Conservation (phyloP, 805 yeast genomes). For the Wickerhamiella slavikovae region DNA sequence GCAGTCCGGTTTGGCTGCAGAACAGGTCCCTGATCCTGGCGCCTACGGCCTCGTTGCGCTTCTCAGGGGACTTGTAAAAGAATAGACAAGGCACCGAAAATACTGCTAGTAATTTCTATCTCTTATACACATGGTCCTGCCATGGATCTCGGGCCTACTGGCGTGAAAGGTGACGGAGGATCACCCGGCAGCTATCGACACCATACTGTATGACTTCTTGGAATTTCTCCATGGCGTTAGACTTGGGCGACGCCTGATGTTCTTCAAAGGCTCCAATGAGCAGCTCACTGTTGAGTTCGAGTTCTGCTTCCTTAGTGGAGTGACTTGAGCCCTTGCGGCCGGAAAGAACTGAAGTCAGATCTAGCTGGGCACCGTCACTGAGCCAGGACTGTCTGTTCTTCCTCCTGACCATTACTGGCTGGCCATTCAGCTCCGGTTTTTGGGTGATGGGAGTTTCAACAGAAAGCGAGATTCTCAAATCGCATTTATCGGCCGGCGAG, state of each 20-base stretch:
- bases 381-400: slow-evolving; percentile 55
- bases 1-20: slow-evolving; percentile 32
- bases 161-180: slow-evolving; percentile 13
- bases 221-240: slow-evolving; percentile 30
- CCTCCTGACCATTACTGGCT: slow-evolving; percentile 35
- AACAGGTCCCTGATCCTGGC: slow-evolving; percentile 75
- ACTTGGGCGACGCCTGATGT: slow-evolving; percentile 14
- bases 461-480: slow-evolving; percentile 53
- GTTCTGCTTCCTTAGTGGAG: slow-evolving; percentile 25
- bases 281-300: slow-evolving; percentile 28
- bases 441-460: slow-evolving; percentile 54
- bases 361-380: slow-evolving; percentile 30
- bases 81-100: background rate
- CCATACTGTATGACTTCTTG: slow-evolving; percentile 38
- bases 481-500: slow-evolving; percentile 60
- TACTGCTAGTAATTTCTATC: background rate
- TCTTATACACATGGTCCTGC: no score
- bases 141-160: no score
- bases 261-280: slow-evolving; percentile 23
- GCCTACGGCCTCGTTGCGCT: slow-evolving; percentile 66
- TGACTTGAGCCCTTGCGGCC: slow-evolving; percentile 2
- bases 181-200: slow-evolving; percentile 35
- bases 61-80: slow-evolving; percentile 22
- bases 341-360: slow-evolving; percentile 16
- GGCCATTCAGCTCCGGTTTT: slow-evolving; percentile 11